Percentiles rank a stretch among this genome's conserved stretches.
These are phyloP conservation scores for Bromus sterilis DNA, from an alignment of 176 grass and related monocot genomes.

Conservation along the genomic window DNA sequence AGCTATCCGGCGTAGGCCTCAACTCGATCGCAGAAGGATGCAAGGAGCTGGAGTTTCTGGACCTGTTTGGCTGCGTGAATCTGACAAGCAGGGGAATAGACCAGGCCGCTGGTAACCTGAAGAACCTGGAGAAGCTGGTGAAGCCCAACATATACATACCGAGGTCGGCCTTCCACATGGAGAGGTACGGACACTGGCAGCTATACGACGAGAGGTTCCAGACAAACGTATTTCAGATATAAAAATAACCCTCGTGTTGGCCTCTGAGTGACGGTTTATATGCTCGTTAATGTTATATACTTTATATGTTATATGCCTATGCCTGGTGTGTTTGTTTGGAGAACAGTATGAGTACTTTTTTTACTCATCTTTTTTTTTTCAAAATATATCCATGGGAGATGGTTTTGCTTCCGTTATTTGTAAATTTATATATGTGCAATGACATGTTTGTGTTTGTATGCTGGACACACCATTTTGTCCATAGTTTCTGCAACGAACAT, in stretches of 20 bases:
- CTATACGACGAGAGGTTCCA: slow-evolving; percentile 92
- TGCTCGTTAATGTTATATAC: background rate
- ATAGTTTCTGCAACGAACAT: background rate
- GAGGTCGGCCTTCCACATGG: slow-evolving; percentile 68
- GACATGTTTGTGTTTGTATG: background rate
- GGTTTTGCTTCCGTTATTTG: background rate
- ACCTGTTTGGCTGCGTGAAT: slow-evolving; percentile 74
- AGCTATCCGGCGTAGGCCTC: slow-evolving; percentile 47
- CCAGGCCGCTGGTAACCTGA: slow-evolving; percentile 48
- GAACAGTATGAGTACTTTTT: background rate
- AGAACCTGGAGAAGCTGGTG: slow-evolving; percentile 48
- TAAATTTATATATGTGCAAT: background rate
- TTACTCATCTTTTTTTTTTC: background rate
- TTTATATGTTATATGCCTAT: background rate
- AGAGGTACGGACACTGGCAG: slow-evolving; percentile 78
- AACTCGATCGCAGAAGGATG: slow-evolving; percentile 53
- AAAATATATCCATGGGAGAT: background rate
- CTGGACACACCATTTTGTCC: background rate
- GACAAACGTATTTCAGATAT: slow-evolving; percentile 90
- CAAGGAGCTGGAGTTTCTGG: slow-evolving; percentile 58
- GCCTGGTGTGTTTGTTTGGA: background rate
- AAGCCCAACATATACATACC: slow-evolving; percentile 85
- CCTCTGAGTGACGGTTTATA: background rate
- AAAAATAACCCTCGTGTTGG: slow-evolving; percentile 7
- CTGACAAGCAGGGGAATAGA: slow-evolving; percentile 71